Base-by-base conservation (phyloP, 768 basidiomycete species). In the Pisolithus albus region DNA sequence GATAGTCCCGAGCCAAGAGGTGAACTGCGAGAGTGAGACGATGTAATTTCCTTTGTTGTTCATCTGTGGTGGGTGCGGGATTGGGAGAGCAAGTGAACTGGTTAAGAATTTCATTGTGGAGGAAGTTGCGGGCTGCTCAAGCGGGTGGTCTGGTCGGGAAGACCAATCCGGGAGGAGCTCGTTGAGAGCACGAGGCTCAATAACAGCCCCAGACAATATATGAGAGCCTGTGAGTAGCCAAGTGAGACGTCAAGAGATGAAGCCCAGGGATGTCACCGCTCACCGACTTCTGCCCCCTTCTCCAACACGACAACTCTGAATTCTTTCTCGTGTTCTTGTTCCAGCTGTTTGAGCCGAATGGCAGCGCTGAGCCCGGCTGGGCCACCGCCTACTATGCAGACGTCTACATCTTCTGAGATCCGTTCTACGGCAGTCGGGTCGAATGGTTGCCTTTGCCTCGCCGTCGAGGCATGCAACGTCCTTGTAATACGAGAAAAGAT, bases 51-150 rank as follows among this genome's bases (percentile, higher is more conserved):
- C 87, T 26, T 86, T 79, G 75, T 96, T 96, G 61, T 76, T 74
- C 96, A 99, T 99, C 68, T 97, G 94, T 0, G 95, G 94, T 4
- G 96, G 95, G 64, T 97, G 94, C 0, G 92, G 96, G 44, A 97
- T 81, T 11, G 91, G 92, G 54, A 93, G 70, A 10, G 87, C 79
- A 49, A 64, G 63, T 15, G 74, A 81, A 18, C 74, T 53, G 10
- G 94, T 93, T 56, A 99, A 76, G 64, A 82, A 91, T 40, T 88
- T 82, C 95, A 99, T 98, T 10, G 74, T 69, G 21, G 86, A 88
- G 24, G 80, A 82, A 0, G 79, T 83, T 0, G 92, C 91, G 0
- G 82, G 81, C 61, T 88, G 88, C 21, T 77, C 84, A 18, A 97
- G 75, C 1, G 95, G 94, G 49, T 95, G 88, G 46, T 79, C 78